phyloP scores from a whole-genome alignment of 768 basidiomycete species.

The Termitomyces sp. region DNA sequence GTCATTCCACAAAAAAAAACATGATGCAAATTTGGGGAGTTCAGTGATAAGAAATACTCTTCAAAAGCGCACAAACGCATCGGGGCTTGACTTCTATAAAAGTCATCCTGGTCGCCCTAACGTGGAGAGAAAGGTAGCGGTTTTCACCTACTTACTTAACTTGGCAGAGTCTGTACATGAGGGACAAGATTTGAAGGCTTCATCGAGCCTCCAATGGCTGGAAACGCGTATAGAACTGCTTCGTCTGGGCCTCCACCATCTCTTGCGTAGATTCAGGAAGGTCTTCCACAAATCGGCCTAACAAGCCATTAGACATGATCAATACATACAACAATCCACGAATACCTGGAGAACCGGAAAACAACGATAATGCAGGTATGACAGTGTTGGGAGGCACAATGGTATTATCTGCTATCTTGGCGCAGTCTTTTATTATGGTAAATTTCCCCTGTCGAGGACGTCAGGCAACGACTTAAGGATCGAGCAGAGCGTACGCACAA shows the following conservation, averaged over 20 bases:
- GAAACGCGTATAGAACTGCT: constrained; percentile 83
- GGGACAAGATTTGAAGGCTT: background rate
- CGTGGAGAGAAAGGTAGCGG: background rate
- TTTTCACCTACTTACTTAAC: background rate
- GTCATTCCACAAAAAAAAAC: background rate
- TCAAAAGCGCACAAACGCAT: constrained; percentile 6
- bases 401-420: constrained; percentile 83
- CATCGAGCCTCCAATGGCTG: constrained; percentile 46
- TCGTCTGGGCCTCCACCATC: constrained; percentile 80
- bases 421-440: constrained; percentile 94
- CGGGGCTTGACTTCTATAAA: constrained; percentile 25
- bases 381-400: constrained; percentile 91
- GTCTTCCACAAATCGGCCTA: constrained; percentile 79
- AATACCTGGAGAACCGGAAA: constrained; percentile 86
- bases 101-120: constrained; percentile 9
- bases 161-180: background rate
- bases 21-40: background rate
- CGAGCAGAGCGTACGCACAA: constrained; percentile 50
- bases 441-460: constrained; percentile 75
- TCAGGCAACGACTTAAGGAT: background rate
- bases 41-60: background rate
- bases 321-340: background rate
- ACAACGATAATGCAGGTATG: constrained; percentile 82
- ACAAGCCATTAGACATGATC: background rate
- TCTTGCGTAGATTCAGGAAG: constrained; percentile 95